Percentiles rank a stretch among this genome's conserved stretches.
These are phyloP conservation scores for Biscogniauxia sp. DNA, from an alignment of 2,329 filamentous ascomycete genomes.

Conservation along the genomic window DNA sequence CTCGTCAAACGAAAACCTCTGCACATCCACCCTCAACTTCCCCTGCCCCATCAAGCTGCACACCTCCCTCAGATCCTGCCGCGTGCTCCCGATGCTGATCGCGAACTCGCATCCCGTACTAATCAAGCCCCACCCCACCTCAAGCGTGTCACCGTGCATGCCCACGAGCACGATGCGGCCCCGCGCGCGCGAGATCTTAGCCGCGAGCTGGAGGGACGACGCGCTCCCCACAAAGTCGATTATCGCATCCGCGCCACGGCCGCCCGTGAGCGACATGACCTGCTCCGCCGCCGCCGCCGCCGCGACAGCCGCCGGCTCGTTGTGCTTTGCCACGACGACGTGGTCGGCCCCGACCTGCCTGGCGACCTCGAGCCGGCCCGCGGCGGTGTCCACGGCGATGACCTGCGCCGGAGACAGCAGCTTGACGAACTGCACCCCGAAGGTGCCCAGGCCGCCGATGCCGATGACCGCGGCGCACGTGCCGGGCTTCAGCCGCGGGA, in stretches of 20 bases:
- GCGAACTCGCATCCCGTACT: slow-evolving; percentile 20
- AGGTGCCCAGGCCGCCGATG: slow-evolving; percentile 17
- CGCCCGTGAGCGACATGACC: slow-evolving; percentile 27
- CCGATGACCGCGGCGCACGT: slow-evolving; percentile 17
- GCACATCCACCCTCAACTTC: slow-evolving; percentile 15
- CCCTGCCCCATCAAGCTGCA: slow-evolving; percentile 15
- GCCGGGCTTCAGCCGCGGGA: slow-evolving; percentile 16
- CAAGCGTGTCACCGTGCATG: slow-evolving; percentile 16
- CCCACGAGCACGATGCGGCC: slow-evolving; percentile 20
- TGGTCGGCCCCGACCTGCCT: slow-evolving; percentile 15
- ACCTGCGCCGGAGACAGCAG: slow-evolving; percentile 14
- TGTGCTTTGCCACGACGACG: slow-evolving; percentile 5
- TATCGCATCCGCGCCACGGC: slow-evolving; percentile 28
- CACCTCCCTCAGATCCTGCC: slow-evolving; percentile 19
- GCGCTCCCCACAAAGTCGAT: slow-evolving; percentile 27
- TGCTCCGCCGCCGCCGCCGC: slow-evolving; percentile 1
- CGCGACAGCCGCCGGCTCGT: slow-evolving; percentile 3
- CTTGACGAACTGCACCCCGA: slow-evolving; percentile 20
- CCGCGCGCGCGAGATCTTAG: slow-evolving; percentile 14
- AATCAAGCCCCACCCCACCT: slow-evolving; percentile 18
- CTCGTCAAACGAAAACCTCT: slow-evolving; percentile 15
- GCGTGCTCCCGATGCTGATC: slow-evolving; percentile 18
- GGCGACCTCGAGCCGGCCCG: slow-evolving; percentile 8
- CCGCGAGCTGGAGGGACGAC: slow-evolving; percentile 14
- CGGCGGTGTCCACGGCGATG: slow-evolving; percentile 14